Evolutionary conservation across 148 eudicot genomes (phyloP), one percentile per base, ranked within the genome.

Genomic region (Arctostaphylos glauca): DNA sequence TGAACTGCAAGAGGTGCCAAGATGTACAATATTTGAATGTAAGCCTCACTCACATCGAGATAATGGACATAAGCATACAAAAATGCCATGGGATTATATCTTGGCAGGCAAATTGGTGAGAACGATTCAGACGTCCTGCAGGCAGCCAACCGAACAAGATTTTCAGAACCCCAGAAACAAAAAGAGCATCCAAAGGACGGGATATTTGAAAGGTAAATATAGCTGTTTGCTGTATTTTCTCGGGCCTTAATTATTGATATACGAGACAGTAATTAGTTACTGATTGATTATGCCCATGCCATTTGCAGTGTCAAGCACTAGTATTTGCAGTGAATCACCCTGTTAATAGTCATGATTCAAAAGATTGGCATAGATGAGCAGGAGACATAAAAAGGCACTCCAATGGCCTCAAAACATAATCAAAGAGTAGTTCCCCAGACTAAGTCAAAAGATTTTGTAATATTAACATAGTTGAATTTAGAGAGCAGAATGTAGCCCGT

Each of bases 41-140:
- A 46, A 83, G 78, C 15, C 67, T 58, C 68, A 88, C 98, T 96
- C 84, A 96, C 99, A 88, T 96, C 97, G 76, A 96, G 84, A 86
- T 92, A 96, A 81, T 96, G 90, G 83, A 96, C 97, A 86, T 96
- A 96, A 53, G 97, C 97, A 92, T 94, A 92, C 66, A 96, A 85
- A 85, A 96, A 96, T 43, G 99, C 98, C 99, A 93, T 96, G 73
- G 99, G 89, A 85, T 96, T 96, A 85, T 94, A 96, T 92, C 94
- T 94, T 85, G 99, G 99, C 88, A 96, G 87, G 89, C 99, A 96
- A 80, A 96, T 96, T 78, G 99, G 99, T 2, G 99, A 94, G 93
- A 96, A 96, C 50, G 97, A 92, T 88, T 96, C 99, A 54, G 99
- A 96, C 81, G 97, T 94, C 92, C 99, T 96, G 98, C 92, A 90